A percentile compares a stretch with the other conserved stretches of the same genome.
These are phyloP conservation scores for Tetramitus jugosus DNA, from an alignment of 208 protist genomes.

Conservation along the genomic window DNA sequence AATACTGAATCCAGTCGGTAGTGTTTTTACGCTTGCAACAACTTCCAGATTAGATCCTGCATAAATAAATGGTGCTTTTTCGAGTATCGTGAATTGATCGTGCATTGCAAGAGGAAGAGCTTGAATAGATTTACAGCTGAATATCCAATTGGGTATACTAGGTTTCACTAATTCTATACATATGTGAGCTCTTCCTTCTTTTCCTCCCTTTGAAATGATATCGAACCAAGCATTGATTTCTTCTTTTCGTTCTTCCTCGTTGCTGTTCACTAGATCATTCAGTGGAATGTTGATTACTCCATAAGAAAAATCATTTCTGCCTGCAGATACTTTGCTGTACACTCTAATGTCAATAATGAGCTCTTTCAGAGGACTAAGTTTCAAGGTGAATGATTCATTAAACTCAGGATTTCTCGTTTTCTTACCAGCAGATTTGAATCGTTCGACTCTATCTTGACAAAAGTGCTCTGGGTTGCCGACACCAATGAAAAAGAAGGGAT, in stretches of 20 bases:
- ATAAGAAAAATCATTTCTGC: constrained; percentile 25
- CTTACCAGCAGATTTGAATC: constrained; percentile 10
- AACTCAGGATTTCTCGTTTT: constrained; percentile 18
- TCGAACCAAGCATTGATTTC: neutral
- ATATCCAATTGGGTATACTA: neutral
- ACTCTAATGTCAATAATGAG: constrained; percentile 27
- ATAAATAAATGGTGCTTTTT: too few relatives aligned
- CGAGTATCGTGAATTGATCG: too few relatives aligned
- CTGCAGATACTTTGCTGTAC: constrained; percentile 5
- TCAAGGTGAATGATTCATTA: constrained; percentile 25
- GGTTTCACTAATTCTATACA: neutral
- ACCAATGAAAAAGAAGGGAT: constrained; percentile 28
- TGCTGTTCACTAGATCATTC: constrained; percentile 24
- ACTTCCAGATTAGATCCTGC: too few relatives aligned
- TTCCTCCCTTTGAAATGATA: neutral
- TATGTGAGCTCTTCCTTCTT: neutral
- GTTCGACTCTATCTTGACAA: neutral
- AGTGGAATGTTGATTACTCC: constrained; percentile 28
- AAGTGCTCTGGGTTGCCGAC: constrained; percentile 31
- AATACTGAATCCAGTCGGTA: neutral
- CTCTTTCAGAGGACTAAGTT: constrained; percentile 11
- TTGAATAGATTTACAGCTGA: neutral
- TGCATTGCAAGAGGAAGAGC: neutral
- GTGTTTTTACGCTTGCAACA: too few relatives aligned
- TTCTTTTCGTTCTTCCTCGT: constrained; percentile 17